These are phyloP conservation scores for Skeletonema marinoi DNA, from an alignment of 108 stramenopile species.

Conservation along the genomic window DNA sequence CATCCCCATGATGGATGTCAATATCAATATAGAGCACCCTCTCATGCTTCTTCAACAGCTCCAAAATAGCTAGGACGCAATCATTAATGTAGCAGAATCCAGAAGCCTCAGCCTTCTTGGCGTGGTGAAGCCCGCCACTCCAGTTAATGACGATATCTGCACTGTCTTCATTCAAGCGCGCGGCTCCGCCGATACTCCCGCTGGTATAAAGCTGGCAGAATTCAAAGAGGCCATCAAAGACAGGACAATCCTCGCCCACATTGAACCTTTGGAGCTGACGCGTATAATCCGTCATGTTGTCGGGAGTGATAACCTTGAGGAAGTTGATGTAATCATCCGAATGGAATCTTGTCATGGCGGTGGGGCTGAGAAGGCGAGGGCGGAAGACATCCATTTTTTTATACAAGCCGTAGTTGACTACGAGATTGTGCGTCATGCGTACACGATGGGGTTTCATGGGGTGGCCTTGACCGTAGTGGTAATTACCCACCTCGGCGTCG, in stretches of 20 bases:
- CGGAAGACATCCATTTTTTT: constrained; percentile 98
- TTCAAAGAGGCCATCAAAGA: constrained; percentile 98
- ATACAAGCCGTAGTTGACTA: constrained; percentile 98
- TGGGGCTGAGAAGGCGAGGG: constrained; percentile 91
- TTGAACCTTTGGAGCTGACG: constrained; percentile 95
- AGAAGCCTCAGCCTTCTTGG: constrained; percentile 98
- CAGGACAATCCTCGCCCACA: constrained; percentile 99
- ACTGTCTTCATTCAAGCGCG: constrained; percentile 89
- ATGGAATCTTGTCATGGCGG: constrained; percentile 98
- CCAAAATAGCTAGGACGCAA: constrained; percentile 97
- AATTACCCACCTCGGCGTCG: constrained; percentile 97
- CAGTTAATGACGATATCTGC: constrained; percentile 99
- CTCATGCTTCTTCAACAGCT: constrained; percentile 97
- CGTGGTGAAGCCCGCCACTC: constrained; percentile 99
- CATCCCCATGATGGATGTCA: constrained; percentile 99
- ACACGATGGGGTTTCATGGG: constrained; percentile 99
- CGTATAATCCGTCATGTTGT: constrained; percentile 95
- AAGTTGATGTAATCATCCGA: constrained; percentile 99
- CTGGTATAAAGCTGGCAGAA: constrained; percentile 97
- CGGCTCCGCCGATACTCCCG: constrained; percentile 96
- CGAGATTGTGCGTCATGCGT: constrained; percentile 99
- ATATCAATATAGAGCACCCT: constrained; percentile 99
- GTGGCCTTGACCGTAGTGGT: constrained; percentile 98
- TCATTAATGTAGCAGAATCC: constrained; percentile 99
- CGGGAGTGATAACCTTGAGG: constrained; percentile 95